phyloP scores from a whole-genome alignment of 768 basidiomycete species.

The Xerocomellus amylosporus region DNA sequence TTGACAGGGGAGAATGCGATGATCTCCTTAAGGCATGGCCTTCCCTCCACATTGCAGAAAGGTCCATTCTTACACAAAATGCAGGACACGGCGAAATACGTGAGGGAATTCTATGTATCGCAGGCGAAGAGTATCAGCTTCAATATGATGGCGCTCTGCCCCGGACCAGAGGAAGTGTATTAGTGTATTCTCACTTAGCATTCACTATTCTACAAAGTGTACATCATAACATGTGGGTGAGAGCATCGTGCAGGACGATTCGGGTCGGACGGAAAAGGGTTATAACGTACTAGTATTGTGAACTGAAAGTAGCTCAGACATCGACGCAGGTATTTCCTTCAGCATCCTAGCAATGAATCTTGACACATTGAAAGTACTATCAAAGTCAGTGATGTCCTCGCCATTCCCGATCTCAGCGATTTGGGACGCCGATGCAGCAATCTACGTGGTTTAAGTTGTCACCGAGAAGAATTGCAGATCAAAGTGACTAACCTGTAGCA shows the following conservation, averaged over 20 bases:
- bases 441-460: conserved; percentile 13
- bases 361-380: conserved; percentile 31
- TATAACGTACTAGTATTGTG: neutral
- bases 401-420: conserved; percentile 36
- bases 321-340: conserved; percentile 30
- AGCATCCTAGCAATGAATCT: conserved; percentile 32
- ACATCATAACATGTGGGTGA: neutral
- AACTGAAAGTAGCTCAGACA: conserved; percentile 30
- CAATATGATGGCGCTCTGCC: conserved; percentile 48
- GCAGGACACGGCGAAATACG: conserved; percentile 46
- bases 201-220: conserved; percentile 8
- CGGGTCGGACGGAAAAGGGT: neutral
- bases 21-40: conserved; percentile 54
- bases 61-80: neutral
- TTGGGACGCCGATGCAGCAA: conserved; percentile 30
- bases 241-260: neutral
- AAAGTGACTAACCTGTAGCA: conserved; percentile 24
- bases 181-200: conserved; percentile 4
- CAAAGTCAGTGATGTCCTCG: conserved; percentile 33
- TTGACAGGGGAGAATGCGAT: conserved; percentile 68
- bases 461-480: neutral
- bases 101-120: conserved; percentile 42
- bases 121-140: conserved; percentile 41
- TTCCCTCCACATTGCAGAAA: neutral
- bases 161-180: conserved; percentile 16